These are phyloP conservation scores for Trifolium repens DNA, from an alignment of 306 rosid genomes.

Conservation along the genomic window DNA sequence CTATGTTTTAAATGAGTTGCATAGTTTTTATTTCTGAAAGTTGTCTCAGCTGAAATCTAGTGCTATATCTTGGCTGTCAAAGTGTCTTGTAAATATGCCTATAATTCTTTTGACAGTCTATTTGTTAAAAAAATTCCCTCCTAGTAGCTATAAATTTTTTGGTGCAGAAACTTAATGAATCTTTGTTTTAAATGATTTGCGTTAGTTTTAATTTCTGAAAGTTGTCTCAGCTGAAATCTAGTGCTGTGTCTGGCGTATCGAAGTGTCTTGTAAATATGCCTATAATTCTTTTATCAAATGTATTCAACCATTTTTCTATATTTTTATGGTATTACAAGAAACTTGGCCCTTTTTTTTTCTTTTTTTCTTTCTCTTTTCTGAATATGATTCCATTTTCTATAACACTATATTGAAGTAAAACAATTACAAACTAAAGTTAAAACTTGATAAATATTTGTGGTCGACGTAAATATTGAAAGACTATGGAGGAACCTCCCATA, in stretches of 20 bases:
- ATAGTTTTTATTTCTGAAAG: background rate
- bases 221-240: background rate
- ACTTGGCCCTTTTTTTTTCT: background rate
- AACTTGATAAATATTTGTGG: background rate
- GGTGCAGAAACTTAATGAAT: background rate
- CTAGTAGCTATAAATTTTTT: background rate
- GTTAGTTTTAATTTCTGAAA: background rate
- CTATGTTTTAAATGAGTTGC: slow-evolving; percentile 1
- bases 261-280: background rate
- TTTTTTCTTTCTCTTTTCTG: background rate
- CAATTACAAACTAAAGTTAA: slow-evolving; percentile 8
- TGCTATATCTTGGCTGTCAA: slow-evolving; percentile 3
- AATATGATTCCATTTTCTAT: slow-evolving; percentile 1
- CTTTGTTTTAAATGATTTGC: slow-evolving; percentile 4
- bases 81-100: background rate
- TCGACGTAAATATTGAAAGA: background rate
- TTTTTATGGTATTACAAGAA: background rate
- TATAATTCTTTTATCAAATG: slow-evolving; percentile 5
- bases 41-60: slow-evolving; percentile 2
- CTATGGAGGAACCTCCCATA: background rate
- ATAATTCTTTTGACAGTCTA: slow-evolving; percentile 6
- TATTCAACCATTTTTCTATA: slow-evolving; percentile 2
- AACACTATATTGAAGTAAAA: background rate
- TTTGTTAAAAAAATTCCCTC: background rate
- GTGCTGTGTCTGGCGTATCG: slow-evolving; percentile 1